Percentiles rank a stretch among this genome's conserved stretches.
Conservation (phyloP, 2,329 filamentous ascomycete genomes). For the Didymella glomerata region DNA sequence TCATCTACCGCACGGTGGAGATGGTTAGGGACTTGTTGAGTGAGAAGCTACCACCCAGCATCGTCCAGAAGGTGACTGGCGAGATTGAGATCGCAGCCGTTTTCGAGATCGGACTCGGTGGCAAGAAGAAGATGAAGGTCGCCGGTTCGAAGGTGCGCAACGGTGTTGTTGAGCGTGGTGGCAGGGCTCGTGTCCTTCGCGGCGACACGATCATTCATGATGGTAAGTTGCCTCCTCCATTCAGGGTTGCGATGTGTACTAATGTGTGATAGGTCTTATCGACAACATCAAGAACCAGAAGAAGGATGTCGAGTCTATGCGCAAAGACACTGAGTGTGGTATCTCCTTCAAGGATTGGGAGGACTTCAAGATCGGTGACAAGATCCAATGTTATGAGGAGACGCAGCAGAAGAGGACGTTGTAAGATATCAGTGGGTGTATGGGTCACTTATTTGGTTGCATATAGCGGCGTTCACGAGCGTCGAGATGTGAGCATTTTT, state of each 20-base stretch:
- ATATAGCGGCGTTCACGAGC: not conserved
- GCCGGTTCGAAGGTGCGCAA: conserved; percentile 90
- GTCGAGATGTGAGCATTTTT: not conserved
- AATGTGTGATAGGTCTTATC: conserved; percentile 69
- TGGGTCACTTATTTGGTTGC: too few relatives aligned
- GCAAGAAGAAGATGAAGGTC: conserved; percentile 74
- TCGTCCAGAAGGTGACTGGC: conserved; percentile 77
- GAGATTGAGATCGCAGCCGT: conserved; percentile 86
- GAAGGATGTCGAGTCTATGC: conserved; percentile 88
- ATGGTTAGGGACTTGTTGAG: conserved; percentile 74
- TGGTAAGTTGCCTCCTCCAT: too few relatives aligned
- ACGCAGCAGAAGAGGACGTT: conserved; percentile 72
- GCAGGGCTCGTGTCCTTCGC: conserved; percentile 76
- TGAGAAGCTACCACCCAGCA: conserved; percentile 70
- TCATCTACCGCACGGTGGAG: conserved; percentile 83
- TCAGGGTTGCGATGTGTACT: too few relatives aligned
- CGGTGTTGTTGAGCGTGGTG: conserved; percentile 71
- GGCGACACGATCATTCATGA: conserved; percentile 77
- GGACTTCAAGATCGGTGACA: conserved; percentile 80
- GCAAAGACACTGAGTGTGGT: conserved; percentile 92
- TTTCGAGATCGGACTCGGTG: conserved; percentile 84
- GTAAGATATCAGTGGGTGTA: conserved; percentile 35
- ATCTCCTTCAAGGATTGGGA: conserved; percentile 84
- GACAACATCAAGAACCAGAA: conserved; percentile 88
- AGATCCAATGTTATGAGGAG: conserved; percentile 88